Evolutionary conservation across 495 filamentous ascomycete species (phyloP), one percentile per base, ranked within the genome.

Genomic region (Patellaria atrata): DNA sequence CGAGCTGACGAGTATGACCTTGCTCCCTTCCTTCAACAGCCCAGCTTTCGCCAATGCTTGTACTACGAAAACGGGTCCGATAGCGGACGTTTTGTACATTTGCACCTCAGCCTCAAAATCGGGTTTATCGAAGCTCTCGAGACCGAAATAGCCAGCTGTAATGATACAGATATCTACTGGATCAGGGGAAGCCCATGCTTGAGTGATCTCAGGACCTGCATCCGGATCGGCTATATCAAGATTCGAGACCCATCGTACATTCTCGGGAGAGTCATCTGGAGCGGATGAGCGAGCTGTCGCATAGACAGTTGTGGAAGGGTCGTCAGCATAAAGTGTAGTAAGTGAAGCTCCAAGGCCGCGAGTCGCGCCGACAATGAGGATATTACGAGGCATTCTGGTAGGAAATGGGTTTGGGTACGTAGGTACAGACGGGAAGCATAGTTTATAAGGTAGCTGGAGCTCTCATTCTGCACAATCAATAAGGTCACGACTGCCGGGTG

Each of bases 41-140:
- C 60, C 61, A 0, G 64, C 60, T 30, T 71, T 68, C 20, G 67
- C 60, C 4, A 82, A 67, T 18, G 65, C 52, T 38, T 75, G 70
- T 9, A 80, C 62, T 16, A 81, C 52, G 47, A 80, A 77, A 6
- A 75, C 66, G 0, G 77, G 77, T 1, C 68, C 73, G 23, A 83
- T 67, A 0, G 76, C 63, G 12, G 64, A 73, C 0, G 65, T 78
- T 20, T 73, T 77, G 50, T 83, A 83, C 75, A 81, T 83, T 20
- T 59, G 62, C 14, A 79, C 52, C 46, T 82, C 56, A 17, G 73
- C 70, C 11, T 73, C 68, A 63, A 66, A 81, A 37, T 76, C 63
- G 3, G 74, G 75, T n/a, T 61, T 56, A 23, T 71, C 67, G 28
- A 72, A 67, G 14, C 65, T 60, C 38, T 83, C 78, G 4, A 63